These are phyloP conservation scores for Rhizoclosmatium sp. DNA, from an alignment of 192 early-diverging fungal species.

Conservation along the genomic window DNA sequence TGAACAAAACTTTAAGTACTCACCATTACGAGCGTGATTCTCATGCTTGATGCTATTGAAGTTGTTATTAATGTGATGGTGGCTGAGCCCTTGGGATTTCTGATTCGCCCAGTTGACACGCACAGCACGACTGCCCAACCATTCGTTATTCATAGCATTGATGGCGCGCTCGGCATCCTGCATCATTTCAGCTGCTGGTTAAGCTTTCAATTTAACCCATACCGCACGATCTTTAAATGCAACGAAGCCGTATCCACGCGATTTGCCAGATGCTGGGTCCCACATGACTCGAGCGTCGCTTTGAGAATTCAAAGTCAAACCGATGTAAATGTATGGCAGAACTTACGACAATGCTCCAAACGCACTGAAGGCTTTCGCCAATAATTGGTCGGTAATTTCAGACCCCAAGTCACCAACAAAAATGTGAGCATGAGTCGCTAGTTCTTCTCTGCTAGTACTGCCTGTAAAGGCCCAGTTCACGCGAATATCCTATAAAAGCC, in stretches of 20 bases:
- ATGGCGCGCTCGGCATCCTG: conserved; percentile 89
- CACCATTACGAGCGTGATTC: too few relatives aligned
- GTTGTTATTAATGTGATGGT: neutral
- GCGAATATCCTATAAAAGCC: conserved; percentile 66
- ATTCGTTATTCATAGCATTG: conserved; percentile 85
- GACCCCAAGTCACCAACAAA: conserved; percentile 93
- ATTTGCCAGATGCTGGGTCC: conserved; percentile 87
- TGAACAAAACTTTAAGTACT: too few relatives aligned
- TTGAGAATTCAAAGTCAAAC: neutral
- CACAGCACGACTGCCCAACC: conserved; percentile 84
- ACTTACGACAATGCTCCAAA: conserved; percentile 82
- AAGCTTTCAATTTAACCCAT: neutral
- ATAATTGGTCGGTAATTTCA: conserved; percentile 86
- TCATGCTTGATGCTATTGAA: neutral
- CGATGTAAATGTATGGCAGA: neutral
- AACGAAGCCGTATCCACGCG: conserved; percentile 92
- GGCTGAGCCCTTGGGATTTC: conserved; percentile 52
- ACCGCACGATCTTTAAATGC: conserved; percentile 82
- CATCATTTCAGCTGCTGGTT: neutral
- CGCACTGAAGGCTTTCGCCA: conserved; percentile 77
- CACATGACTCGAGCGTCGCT: conserved; percentile 95
- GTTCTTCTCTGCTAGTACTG: conserved; percentile 68
- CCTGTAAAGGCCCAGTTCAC: conserved; percentile 71
- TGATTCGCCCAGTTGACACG: conserved; percentile 96
- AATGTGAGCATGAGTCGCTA: conserved; percentile 80